Conservation (phyloP, 1,139 yeast species). For the Lodderomyces orthopsilosis region DNA sequence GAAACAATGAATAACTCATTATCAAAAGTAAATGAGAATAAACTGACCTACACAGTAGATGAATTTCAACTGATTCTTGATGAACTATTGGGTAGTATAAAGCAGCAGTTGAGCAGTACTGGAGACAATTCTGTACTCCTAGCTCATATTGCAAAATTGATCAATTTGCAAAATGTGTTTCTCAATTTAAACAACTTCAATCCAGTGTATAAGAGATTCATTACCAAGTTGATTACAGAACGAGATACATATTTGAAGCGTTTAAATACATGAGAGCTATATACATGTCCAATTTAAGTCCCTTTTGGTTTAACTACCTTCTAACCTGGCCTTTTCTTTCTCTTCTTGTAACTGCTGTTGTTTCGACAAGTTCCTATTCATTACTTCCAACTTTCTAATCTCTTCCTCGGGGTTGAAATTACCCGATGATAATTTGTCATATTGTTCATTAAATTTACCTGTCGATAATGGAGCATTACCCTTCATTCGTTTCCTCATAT, state of each 20-base stretch:
- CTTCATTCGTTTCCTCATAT: slow-evolving; percentile 86
- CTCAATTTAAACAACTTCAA: slow-evolving; percentile 49
- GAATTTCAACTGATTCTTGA: slow-evolving; percentile 39
- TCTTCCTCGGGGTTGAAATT: slow-evolving; percentile 81
- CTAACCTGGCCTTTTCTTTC: slow-evolving; percentile 15
- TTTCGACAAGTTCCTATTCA: slow-evolving; percentile 46
- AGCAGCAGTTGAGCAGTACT: slow-evolving; percentile 9
- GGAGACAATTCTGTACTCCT: slow-evolving; percentile 25
- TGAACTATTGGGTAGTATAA: slow-evolving; percentile 36
- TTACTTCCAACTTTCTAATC: slow-evolving; percentile 59
- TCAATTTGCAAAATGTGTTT: slow-evolving; percentile 51
- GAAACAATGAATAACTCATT: slow-evolving; percentile 31
- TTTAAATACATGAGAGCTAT: slow-evolving; percentile 1
- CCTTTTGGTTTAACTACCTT: neutral
- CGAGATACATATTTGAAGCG: slow-evolving; percentile 8
- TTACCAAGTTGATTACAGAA: slow-evolving; percentile 10
- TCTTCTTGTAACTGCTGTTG: slow-evolving; percentile 26
- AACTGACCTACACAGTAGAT: slow-evolving; percentile 15
- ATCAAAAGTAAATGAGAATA: slow-evolving; percentile 3
- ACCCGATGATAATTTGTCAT: slow-evolving; percentile 74
- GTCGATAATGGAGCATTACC: slow-evolving; percentile 94
- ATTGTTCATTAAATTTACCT: slow-evolving; percentile 87
- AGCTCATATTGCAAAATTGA: slow-evolving; percentile 38
- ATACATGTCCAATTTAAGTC: slow-evolving; percentile 5
- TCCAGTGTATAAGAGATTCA: slow-evolving; percentile 40